These are phyloP conservation scores for Xylaria longipes DNA, from an alignment of 495 filamentous ascomycete genomes.

Conservation along the genomic window DNA sequence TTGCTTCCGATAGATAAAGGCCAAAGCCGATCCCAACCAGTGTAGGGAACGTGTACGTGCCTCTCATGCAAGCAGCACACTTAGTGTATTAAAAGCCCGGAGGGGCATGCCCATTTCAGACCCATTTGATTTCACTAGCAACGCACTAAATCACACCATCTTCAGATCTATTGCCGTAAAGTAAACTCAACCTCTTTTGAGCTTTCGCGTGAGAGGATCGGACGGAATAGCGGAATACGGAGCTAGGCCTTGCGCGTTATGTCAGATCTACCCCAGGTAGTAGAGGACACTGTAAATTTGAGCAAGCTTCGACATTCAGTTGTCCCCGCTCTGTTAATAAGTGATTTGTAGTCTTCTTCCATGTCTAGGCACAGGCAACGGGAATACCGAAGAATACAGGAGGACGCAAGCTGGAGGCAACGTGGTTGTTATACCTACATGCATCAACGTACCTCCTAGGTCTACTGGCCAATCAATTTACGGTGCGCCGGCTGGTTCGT, in stretches of 20 bases:
- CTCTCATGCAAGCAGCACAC: constrained; percentile 4
- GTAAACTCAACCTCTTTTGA: neutral
- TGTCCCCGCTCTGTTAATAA: neutral
- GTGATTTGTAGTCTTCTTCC: neutral
- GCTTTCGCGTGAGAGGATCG: neutral
- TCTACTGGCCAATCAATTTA: neutral
- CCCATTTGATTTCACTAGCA: neutral
- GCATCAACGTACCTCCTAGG: constrained; percentile 7
- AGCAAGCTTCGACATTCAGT: neutral
- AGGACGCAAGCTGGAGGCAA: neutral
- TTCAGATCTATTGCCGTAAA: neutral
- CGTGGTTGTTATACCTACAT: constrained; percentile 1
- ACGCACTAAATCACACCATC: neutral
- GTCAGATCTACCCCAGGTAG: neutral
- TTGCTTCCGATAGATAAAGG: constrained; percentile 11
- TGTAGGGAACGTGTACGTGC: constrained; percentile 6
- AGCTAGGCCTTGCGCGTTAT: neutral
- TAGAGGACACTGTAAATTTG: no score
- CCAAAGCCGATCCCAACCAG: constrained; percentile 3
- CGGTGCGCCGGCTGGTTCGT: neutral
- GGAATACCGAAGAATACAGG: neutral
- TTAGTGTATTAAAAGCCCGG: constrained; percentile 4
- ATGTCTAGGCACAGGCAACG: neutral
- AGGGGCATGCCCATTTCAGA: neutral
- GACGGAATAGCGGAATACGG: neutral